A percentile compares a stretch with the other conserved stretches of the same genome.
phyloP scores from a whole-genome alignment of 257 asterid genomes.

The Solanum arcanum region DNA sequence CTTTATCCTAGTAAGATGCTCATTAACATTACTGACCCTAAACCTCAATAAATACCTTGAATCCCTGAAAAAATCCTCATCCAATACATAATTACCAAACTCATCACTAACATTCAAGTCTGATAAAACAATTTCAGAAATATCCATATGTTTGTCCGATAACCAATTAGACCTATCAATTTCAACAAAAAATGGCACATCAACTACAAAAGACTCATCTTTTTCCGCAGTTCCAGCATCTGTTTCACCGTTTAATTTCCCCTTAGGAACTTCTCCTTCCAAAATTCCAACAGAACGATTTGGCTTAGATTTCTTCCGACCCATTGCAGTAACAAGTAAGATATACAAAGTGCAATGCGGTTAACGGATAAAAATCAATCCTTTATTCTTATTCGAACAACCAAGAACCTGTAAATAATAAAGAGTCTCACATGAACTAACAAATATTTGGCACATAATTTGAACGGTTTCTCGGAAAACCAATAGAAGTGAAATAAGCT shows the following conservation, averaged over 20 bases:
- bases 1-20: conserved; percentile 56
- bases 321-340: conserved; percentile 34
- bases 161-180: conserved; percentile 52
- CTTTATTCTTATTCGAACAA: not conserved
- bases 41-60: conserved; percentile 52
- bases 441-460: not conserved
- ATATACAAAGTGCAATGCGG: not conserved
- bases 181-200: conserved; percentile 48
- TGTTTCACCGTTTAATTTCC: conserved; percentile 10
- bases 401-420: not conserved
- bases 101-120: conserved; percentile 48
- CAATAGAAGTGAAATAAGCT: not conserved
- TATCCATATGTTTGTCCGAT: conserved; percentile 54
- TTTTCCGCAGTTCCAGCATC: conserved; percentile 4
- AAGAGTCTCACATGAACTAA: not conserved
- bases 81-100: conserved; percentile 28
- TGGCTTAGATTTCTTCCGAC: conserved; percentile 73
- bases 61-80: conserved; percentile 38
- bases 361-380: not conserved
- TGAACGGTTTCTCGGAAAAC: not conserved
- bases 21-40: conserved; percentile 43
- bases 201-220: conserved; percentile 7
- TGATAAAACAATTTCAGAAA: conserved; percentile 61
- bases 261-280: conserved; percentile 18
- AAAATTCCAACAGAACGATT: conserved; percentile 48